Percentiles rank a stretch among this genome's conserved stretches.
Evolutionary conservation across 1,139 yeast genomes (phyloP).

Genomic region (Maudiozyma humilis): DNA sequence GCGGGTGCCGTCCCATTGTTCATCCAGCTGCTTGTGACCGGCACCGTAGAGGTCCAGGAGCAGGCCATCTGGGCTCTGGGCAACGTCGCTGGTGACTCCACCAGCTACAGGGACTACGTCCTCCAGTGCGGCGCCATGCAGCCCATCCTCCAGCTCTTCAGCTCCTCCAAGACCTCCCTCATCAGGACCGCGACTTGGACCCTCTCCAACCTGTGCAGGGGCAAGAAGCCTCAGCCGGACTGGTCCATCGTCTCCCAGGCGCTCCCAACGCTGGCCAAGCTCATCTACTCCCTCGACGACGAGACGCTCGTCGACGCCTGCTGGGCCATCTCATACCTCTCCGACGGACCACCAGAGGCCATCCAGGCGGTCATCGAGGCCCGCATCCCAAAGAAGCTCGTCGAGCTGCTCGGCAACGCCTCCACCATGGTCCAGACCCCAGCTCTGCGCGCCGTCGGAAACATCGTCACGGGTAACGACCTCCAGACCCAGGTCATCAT

Average conservation of each 20-base stretch:
- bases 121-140: constrained; percentile 79
- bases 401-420: constrained; percentile 77
- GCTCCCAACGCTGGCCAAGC: constrained; percentile 83
- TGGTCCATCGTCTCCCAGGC: constrained; percentile 84
- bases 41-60: constrained; percentile 85
- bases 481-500: constrained; percentile 90
- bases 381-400: constrained; percentile 88
- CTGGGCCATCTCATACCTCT: constrained; percentile 94
- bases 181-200: constrained; percentile 98
- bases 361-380: constrained; percentile 97
- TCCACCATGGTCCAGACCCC: constrained; percentile 91
- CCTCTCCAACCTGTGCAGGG: constrained; percentile 89
- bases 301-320: constrained; percentile 96
- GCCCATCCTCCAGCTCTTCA: constrained; percentile 73
- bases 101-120: constrained; percentile 82
- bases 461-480: constrained; percentile 95
- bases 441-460: constrained; percentile 93
- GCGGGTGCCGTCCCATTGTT: constrained; percentile 91
- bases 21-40: constrained; percentile 71
- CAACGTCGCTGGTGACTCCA: constrained; percentile 96
- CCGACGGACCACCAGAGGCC: constrained; percentile 88
- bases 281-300: constrained; percentile 81
- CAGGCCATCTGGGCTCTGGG: constrained; percentile 99
- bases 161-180: constrained; percentile 74
- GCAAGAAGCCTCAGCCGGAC: constrained; percentile 92